phyloP scores from a whole-genome alignment of 352 stramenopile species.

The Phytophthora pisi region DNA sequence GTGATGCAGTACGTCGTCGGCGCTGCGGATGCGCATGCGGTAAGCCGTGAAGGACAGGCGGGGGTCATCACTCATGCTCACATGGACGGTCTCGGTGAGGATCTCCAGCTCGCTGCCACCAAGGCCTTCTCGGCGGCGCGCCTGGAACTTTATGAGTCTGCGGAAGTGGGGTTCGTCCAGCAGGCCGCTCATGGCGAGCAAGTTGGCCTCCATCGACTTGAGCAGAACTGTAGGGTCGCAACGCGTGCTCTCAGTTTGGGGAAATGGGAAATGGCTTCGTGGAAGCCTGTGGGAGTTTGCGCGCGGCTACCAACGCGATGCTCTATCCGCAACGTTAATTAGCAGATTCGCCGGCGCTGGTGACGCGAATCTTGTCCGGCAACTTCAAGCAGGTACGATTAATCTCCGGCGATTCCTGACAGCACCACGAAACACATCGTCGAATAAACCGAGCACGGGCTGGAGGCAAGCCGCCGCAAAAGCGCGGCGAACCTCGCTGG shows the following conservation, averaged over 20 bases:
- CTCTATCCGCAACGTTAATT: neutral
- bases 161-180: slow-evolving; percentile 46
- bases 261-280: neutral
- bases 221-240: neutral
- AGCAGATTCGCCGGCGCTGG: neutral
- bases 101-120: slow-evolving; percentile 55
- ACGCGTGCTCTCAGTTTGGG: neutral
- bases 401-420: neutral
- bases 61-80: slow-evolving; percentile 31
- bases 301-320: neutral
- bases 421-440: neutral
- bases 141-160: slow-evolving; percentile 63
- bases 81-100: slow-evolving; percentile 31
- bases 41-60: slow-evolving; percentile 57
- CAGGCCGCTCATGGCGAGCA: slow-evolving; percentile 35
- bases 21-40: slow-evolving; percentile 54
- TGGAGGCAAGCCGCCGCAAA: neutral
- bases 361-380: neutral
- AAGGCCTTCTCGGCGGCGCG: slow-evolving; percentile 46
- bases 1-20: slow-evolving; percentile 34
- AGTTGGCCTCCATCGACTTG: slow-evolving; percentile 31
- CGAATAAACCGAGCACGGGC: neutral
- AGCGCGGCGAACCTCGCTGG: neutral
- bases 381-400: neutral
- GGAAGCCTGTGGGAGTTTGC: neutral